Evolutionary conservation across 78 protist species (phyloP), one percentile per base, ranked within the genome.

Genomic region (Dictyostelium purpureum): DNA sequence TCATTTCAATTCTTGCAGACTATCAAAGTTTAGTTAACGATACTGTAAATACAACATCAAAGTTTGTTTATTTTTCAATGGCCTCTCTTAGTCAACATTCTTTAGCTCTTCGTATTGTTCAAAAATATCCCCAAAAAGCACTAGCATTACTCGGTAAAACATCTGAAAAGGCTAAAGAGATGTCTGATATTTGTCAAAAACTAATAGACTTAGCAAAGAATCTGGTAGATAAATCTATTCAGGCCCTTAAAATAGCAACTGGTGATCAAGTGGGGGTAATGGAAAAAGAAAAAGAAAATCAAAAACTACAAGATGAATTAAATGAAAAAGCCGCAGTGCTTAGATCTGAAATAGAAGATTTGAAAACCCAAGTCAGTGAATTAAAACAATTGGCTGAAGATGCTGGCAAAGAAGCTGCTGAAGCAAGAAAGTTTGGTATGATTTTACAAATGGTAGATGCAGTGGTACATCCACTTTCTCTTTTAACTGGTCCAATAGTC

Each of bases 341-440:
- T 28, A 35, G 26, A 45, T n/a, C 26, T 16, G 79, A 73, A 35
- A 28, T 73, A 16, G 59, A 49, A 10, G 79, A 73, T 38, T 51
- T 73, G 10, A 45, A 73, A 73, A 47, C 26, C 10, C 61, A 45
- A 73, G 47, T 73, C 12, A 26, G 40, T 0, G 63, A 45, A 45
- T 73, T 73, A 4, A 73, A 73, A 45, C 40, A 73, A 73, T 38
- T 35, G 0, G 79, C 79, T 16, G 63, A 38, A 21, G 45, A 73
- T 5, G 40, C 40, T 73, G 79, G 79, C 19, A 73, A 45, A 73
- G 63, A 73, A 45, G 79, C 79, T 47, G 59, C 40, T 35, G 40
- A 28, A 35, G 59, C 40, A 45, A 73, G 79, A 73, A 45, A 73
- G 6, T n/a, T 18, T 0, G 54, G 40, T 7, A 35, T 73, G 40